These are phyloP conservation scores for Quercus mongolica DNA, from an alignment of 306 rosid genomes.

Conservation along the genomic window DNA sequence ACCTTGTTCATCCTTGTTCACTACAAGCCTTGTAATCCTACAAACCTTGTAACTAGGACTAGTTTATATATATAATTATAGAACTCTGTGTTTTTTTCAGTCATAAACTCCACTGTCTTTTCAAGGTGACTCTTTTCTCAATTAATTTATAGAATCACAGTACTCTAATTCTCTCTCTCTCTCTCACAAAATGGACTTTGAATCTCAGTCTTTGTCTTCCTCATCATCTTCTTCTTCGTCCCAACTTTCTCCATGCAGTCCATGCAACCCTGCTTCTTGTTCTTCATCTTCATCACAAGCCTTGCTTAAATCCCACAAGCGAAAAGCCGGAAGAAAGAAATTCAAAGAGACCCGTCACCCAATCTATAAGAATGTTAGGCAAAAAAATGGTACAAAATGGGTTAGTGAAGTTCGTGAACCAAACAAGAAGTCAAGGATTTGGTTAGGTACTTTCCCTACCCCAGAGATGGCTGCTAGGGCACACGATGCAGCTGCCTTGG, in stretches of 20 bases:
- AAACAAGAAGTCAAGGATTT: slow-evolving; percentile 28
- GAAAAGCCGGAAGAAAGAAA: slow-evolving; percentile 28
- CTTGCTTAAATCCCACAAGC: not conserved
- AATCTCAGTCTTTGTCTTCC: not conserved
- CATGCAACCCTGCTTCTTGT: not conserved
- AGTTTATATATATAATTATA: no score
- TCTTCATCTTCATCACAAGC: not conserved
- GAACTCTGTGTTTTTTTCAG: no score
- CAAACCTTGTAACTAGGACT: no score
- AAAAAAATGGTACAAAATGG: slow-evolving; percentile 28
- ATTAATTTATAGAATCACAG: no score
- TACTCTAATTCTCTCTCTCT: not conserved
- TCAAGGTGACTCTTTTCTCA: no score
- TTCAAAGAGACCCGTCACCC: slow-evolving; percentile 33
- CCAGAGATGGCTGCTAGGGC: slow-evolving; percentile 48
- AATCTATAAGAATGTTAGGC: slow-evolving; percentile 24
- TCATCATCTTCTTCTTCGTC: not conserved
- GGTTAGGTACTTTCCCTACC: slow-evolving; percentile 35
- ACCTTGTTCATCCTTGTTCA: no score
- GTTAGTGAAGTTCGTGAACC: slow-evolving; percentile 37
- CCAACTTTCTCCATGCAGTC: not conserved
- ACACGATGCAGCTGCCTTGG: slow-evolving; percentile 31
- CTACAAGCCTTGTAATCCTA: no score
- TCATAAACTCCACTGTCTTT: no score
- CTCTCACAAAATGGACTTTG: not conserved